Conservation (phyloP, 2,329 filamentous ascomycete species). For the Exophiala oligosperma region DNA sequence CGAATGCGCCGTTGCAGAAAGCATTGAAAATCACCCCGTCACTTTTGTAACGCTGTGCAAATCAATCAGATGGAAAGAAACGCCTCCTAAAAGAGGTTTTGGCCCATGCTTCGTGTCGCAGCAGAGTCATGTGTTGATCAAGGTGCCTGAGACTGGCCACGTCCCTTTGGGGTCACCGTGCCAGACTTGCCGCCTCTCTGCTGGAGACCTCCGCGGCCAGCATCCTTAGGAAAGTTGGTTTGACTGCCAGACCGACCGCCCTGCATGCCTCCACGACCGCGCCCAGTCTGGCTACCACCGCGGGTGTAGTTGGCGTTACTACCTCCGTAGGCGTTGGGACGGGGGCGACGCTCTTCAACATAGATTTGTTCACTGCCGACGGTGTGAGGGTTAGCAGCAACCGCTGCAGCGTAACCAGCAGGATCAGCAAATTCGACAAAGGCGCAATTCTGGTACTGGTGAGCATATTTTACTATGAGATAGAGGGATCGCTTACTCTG, state of each 20-base stretch:
- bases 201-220: conserved; percentile 66
- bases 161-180: conserved; percentile 50
- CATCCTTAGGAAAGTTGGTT: conserved; percentile 66
- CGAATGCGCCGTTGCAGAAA: conserved; percentile 25
- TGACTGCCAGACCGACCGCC: conserved; percentile 61
- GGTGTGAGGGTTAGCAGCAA: conserved; percentile 79
- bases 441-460: conserved; percentile 74
- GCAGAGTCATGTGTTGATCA: conserved; percentile 30
- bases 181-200: conserved; percentile 63
- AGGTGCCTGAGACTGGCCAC: conserved; percentile 47
- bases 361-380: conserved; percentile 79
- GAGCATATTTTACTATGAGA: conserved; percentile 9
- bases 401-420: conserved; percentile 79
- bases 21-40: conserved; percentile 10
- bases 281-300: conserved; percentile 65
- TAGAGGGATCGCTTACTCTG: conserved; percentile 63
- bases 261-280: conserved; percentile 45
- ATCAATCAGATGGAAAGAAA: conserved; percentile 11
- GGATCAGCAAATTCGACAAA: conserved; percentile 89
- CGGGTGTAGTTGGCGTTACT: conserved; percentile 61
- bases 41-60: conserved; percentile 19
- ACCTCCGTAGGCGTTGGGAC: conserved; percentile 66
- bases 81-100: neutral
- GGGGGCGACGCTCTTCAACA: conserved; percentile 85
- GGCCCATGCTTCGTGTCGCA: neutral